Evolutionary conservation across 2,329 filamentous ascomycete genomes (phyloP).

Genomic region (Fusarium sambucinum): DNA sequence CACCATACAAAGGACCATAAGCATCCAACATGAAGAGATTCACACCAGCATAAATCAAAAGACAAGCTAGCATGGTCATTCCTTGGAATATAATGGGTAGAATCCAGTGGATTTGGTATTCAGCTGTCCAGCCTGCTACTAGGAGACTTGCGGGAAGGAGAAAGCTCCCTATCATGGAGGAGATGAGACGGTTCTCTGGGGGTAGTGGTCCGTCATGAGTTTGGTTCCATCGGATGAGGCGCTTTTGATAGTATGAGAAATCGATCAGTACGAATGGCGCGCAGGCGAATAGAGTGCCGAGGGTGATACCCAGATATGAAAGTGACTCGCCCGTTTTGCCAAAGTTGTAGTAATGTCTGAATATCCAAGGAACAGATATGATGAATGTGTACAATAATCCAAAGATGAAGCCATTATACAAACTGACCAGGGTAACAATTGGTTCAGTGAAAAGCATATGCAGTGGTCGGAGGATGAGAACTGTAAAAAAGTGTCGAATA

Average conservation of each 20-base stretch:
- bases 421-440: conserved; percentile 27
- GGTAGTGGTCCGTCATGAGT: neutral
- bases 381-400: conserved; percentile 33
- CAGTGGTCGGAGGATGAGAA: conserved; percentile 29
- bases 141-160: conserved; percentile 19
- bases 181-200: conserved; percentile 27
- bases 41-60: conserved; percentile 25
- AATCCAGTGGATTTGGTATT: conserved; percentile 20
- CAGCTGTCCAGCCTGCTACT: conserved; percentile 30
- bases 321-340: conserved; percentile 9
- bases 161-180: conserved; percentile 28
- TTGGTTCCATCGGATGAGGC: conserved; percentile 5
- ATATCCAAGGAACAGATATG: conserved; percentile 32
- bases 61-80: conserved; percentile 14
- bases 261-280: conserved; percentile 28
- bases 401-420: conserved; percentile 37
- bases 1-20: conserved; percentile 26
- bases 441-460: conserved; percentile 35
- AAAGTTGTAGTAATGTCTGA: conserved; percentile 24
- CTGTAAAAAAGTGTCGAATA: conserved; percentile 24
- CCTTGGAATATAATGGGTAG: conserved; percentile 23
- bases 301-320: conserved; percentile 28
- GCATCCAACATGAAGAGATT: conserved; percentile 35
- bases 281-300: conserved; percentile 25
- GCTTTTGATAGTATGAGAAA: conserved; percentile 32